These are phyloP conservation scores for Peniophora sp. DNA, from an alignment of 1,284 basidiomycete genomes.

Conservation along the genomic window DNA sequence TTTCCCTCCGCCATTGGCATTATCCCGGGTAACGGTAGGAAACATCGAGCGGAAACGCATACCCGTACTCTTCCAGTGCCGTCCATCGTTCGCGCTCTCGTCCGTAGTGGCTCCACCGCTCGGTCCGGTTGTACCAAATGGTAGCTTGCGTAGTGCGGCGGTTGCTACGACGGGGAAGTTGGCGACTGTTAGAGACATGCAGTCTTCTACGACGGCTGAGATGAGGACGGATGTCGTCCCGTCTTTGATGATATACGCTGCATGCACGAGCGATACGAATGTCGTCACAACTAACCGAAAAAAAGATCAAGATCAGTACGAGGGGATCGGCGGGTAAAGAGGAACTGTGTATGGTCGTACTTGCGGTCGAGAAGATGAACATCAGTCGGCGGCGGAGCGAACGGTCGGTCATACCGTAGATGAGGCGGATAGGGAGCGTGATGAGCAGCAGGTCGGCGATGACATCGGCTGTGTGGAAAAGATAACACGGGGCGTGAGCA, in stretches of 20 bases:
- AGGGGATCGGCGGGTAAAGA: background rate
- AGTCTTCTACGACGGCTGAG: conserved; percentile 32
- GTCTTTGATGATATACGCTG: conserved; percentile 24
- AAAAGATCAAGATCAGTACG: background rate
- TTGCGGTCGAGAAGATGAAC: conserved; percentile 32
- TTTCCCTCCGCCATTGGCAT: too few species aligned
- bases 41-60: conserved; percentile 9
- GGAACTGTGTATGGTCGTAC: conserved; percentile 10
- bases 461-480: conserved; percentile 27
- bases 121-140: background rate
- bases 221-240: conserved; percentile 26
- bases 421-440: conserved; percentile 25
- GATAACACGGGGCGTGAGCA: too few species aligned
- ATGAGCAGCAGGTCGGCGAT: conserved; percentile 29
- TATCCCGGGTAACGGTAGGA: background rate
- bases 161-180: conserved; percentile 32
- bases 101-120: background rate
- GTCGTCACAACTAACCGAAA: conserved; percentile 26
- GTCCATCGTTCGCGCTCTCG: conserved; percentile 10
- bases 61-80: conserved; percentile 10
- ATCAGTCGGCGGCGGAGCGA: conserved; percentile 26
- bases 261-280: conserved; percentile 33
- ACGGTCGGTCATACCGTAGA: conserved; percentile 24
- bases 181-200: conserved; percentile 30
- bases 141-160: conserved; percentile 17